phyloP scores from a whole-genome alignment of 371 early-diverging fungal genomes.

The Mucor piriformis region DNA sequence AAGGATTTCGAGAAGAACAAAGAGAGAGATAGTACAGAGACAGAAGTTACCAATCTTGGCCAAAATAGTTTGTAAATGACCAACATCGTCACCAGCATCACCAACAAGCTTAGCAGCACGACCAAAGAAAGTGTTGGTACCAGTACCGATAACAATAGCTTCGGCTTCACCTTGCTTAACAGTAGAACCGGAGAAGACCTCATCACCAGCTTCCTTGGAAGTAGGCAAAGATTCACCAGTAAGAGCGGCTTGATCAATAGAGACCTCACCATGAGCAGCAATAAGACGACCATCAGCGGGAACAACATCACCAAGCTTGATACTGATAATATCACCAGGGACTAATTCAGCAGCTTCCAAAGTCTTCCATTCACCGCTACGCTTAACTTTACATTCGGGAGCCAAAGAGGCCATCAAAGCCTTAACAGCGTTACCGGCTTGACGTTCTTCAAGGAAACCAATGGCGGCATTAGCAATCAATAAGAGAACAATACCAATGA shows the following conservation, averaged over 20 bases:
- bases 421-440: slow-evolving; percentile 79
- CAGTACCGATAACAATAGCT: slow-evolving; percentile 88
- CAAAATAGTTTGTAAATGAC: slow-evolving; percentile 88
- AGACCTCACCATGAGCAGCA: slow-evolving; percentile 55
- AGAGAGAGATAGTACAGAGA: slow-evolving; percentile 69
- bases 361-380: slow-evolving; percentile 61
- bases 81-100: slow-evolving; percentile 79
- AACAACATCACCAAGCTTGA: slow-evolving; percentile 81
- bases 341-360: slow-evolving; percentile 65
- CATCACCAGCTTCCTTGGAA: slow-evolving; percentile 71
- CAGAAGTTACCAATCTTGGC: slow-evolving; percentile 93
- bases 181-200: slow-evolving; percentile 79
- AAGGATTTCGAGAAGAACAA: slow-evolving; percentile 79
- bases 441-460: slow-evolving; percentile 87
- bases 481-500: slow-evolving; percentile 81
- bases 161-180: slow-evolving; percentile 94
- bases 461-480: slow-evolving; percentile 84
- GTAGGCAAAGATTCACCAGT: slow-evolving; percentile 86
- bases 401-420: slow-evolving; percentile 79
- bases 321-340: slow-evolving; percentile 76
- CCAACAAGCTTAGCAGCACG: slow-evolving; percentile 86
- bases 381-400: slow-evolving; percentile 74
- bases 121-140: slow-evolving; percentile 89
- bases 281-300: slow-evolving; percentile 78
- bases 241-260: slow-evolving; percentile 81